Conservation (phyloP, 1,284 basidiomycete species). For the Apiotrichum sp. region DNA sequence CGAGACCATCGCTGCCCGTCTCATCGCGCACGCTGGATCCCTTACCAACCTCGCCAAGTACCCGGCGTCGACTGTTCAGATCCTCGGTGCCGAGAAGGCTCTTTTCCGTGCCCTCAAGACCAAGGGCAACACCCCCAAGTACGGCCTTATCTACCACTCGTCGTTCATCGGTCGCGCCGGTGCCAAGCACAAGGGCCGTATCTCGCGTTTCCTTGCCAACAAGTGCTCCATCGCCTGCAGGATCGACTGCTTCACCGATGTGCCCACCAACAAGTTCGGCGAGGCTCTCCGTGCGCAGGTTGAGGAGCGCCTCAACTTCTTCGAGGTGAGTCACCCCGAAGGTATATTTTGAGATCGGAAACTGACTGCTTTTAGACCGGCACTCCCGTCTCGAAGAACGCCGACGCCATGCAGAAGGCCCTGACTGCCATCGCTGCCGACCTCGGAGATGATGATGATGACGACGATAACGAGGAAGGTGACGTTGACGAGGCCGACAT, state of each 20-base stretch:
- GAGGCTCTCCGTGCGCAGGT: constrained; percentile 91
- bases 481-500: constrained; percentile 49
- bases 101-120: constrained; percentile 97
- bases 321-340: constrained; percentile 53
- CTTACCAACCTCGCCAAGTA: constrained; percentile 97
- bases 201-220: constrained; percentile 96
- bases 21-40: constrained; percentile 95
- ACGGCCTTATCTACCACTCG: constrained; percentile 88
- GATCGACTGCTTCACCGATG: constrained; percentile 93
- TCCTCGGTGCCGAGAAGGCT: constrained; percentile 96
- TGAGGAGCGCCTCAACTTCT: constrained; percentile 94
- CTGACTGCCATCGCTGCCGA: constrained; percentile 64
- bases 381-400: constrained; percentile 72
- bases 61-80: constrained; percentile 96
- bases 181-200: constrained; percentile 94
- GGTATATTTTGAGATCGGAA: too few relatives aligned
- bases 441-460: constrained; percentile 63
- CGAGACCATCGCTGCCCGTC: constrained; percentile 87
- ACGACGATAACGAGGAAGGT: constrained; percentile 58
- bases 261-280: constrained; percentile 87
- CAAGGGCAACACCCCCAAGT: constrained; percentile 98
- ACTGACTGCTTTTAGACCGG: constrained; percentile 53
- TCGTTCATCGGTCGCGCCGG: constrained; percentile 94
- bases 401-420: constrained; percentile 83
- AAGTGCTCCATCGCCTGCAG: constrained; percentile 97